These are phyloP conservation scores for Talaromyces sp. DNA, from an alignment of 2,329 filamentous ascomycete species.

Conservation along the genomic window DNA sequence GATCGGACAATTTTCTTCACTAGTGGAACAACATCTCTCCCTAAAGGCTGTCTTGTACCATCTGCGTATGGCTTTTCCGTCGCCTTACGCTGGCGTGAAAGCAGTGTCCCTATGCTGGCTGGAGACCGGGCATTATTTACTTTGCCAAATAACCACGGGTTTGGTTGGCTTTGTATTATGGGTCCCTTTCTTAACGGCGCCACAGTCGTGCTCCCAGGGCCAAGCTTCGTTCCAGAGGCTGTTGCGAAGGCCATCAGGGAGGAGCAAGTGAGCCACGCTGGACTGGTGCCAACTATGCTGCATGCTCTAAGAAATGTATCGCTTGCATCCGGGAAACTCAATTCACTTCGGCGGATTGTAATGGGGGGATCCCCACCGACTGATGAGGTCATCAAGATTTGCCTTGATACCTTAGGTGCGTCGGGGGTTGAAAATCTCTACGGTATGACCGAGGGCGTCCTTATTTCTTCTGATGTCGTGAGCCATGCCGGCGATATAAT, in stretches of 20 bases:
- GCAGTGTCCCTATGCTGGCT: background rate
- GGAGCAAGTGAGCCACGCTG: constrained; percentile 9
- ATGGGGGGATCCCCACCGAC: background rate
- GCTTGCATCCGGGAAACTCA: constrained; percentile 3
- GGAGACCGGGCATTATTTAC: constrained; percentile 7
- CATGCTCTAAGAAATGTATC: constrained; percentile 1
- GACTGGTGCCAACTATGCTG: constrained; percentile 1
- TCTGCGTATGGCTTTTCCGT: constrained; percentile 1
- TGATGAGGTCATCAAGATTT: constrained; percentile 6
- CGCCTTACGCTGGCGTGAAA: constrained; percentile 8
- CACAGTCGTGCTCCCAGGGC: constrained; percentile 1
- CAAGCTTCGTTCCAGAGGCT: constrained; percentile 5
- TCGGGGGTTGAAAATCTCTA: constrained; percentile 1
- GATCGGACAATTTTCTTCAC: constrained; percentile 5
- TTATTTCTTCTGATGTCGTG: background rate
- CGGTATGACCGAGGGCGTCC: background rate
- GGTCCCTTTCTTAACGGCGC: background rate
- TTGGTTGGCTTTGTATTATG: constrained; percentile 3
- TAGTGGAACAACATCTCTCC: background rate
- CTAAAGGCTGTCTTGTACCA: constrained; percentile 5
- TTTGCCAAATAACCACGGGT: constrained; percentile 5
- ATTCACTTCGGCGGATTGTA: background rate
- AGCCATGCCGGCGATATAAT: constrained; percentile 2
- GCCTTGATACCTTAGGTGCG: constrained; percentile 4
- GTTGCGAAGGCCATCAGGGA: constrained; percentile 4